A percentile compares a stretch with the other conserved stretches of the same genome.
Conservation (phyloP, 2,329 filamentous ascomycete genomes). For the Trichophyton schoenleinii region DNA sequence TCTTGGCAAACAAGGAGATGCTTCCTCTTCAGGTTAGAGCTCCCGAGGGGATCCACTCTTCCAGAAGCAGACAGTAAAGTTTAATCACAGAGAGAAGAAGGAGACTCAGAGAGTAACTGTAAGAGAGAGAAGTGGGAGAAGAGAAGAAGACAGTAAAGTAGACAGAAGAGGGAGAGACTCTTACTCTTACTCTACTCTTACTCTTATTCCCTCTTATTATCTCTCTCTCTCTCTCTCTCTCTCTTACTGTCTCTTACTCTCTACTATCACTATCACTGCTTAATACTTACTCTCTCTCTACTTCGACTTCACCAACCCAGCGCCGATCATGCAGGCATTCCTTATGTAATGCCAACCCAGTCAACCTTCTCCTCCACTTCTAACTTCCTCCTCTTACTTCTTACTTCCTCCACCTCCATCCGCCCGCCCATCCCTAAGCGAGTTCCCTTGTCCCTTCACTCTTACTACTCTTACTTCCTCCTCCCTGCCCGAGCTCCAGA, state of each 20-base stretch:
- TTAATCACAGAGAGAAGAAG: neutral
- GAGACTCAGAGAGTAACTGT: slow-evolving; percentile 8
- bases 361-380: neutral
- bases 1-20: slow-evolving; percentile 1
- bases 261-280: too few species aligned
- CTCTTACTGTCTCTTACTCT: neutral
- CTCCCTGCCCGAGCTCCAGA: neutral
- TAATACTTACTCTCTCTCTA: too few species aligned
- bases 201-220: neutral
- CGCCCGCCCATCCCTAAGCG: neutral
- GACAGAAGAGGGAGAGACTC: neutral
- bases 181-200: too few species aligned
- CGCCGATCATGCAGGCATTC: neutral
- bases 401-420: neutral
- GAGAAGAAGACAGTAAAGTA: neutral
- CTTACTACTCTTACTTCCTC: neutral
- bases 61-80: neutral
- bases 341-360: neutral
- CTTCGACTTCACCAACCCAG: neutral
- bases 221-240: neutral
- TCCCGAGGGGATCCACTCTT: neutral
- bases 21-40: neutral
- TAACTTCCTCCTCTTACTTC: neutral
- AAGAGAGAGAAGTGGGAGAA: slow-evolving; percentile 8
- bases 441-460: neutral